Evolutionary conservation across 768 basidiomycete species (phyloP).

Genomic region (Leccinum disarticulatum): DNA sequence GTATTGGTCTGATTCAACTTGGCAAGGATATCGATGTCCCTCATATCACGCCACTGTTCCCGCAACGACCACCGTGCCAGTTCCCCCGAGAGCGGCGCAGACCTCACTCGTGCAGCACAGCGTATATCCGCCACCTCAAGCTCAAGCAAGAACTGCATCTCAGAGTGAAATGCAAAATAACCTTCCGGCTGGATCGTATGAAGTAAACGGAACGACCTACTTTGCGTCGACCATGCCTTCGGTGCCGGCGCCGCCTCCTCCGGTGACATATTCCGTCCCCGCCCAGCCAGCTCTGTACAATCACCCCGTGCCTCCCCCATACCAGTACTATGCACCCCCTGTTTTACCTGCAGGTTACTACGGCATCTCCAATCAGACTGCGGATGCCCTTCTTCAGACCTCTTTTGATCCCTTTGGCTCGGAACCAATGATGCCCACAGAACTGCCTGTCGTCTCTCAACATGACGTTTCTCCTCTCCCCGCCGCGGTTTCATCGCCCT

Average conservation of each 20-base stretch:
- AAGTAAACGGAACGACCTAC: constrained; percentile 33
- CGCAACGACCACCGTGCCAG: constrained; percentile 8
- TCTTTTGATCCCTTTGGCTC: constrained; percentile 26
- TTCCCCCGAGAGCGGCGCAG: background rate
- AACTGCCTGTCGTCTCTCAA: constrained; percentile 15
- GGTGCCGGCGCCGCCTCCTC: constrained; percentile 3
- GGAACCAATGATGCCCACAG: constrained; percentile 8
- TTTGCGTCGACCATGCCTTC: constrained; percentile 15
- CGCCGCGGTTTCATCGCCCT: background rate
- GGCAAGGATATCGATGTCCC: constrained; percentile 20
- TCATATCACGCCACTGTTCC: constrained; percentile 32
- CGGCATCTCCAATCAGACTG: constrained; percentile 1
- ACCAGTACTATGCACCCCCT: constrained; percentile 14
- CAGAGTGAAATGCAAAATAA: background rate
- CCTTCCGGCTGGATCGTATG: constrained; percentile 19
- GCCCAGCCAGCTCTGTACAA: constrained; percentile 7
- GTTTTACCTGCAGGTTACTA: constrained; percentile 5
- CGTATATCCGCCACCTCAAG: constrained; percentile 1
- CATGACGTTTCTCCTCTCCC: background rate
- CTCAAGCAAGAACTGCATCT: background rate
- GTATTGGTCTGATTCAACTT: constrained; percentile 18
- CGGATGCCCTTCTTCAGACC: background rate
- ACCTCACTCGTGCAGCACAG: constrained; percentile 3
- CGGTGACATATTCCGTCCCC: constrained; percentile 7
- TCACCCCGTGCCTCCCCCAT: constrained; percentile 4